These are phyloP conservation scores for Miamiensis avidus DNA, from an alignment of 169 alveolate genomes.

Conservation along the genomic window DNA sequence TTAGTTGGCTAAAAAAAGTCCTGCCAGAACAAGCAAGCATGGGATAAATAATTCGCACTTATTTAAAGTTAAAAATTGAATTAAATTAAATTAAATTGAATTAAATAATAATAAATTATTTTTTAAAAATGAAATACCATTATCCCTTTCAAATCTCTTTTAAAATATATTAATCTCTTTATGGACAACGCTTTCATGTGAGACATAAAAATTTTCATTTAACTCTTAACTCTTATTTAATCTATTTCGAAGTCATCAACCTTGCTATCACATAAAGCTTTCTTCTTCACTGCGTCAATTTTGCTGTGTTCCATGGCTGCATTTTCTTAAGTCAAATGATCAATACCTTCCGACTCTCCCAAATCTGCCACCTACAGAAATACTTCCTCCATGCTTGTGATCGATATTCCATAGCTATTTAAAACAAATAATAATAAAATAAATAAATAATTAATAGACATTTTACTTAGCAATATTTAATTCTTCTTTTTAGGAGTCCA, in stretches of 20 bases:
- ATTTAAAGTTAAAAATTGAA: too few relatives aligned
- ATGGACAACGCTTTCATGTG: not conserved
- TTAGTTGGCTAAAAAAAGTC: too few relatives aligned
- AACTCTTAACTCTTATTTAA: not conserved
- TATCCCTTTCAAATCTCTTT: conserved; percentile 15
- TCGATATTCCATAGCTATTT: conserved; percentile 78
- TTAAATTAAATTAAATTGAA: too few relatives aligned
- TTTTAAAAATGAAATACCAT: too few relatives aligned
- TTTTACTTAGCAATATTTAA: conserved; percentile 38
- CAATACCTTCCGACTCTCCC: conserved; percentile 18
- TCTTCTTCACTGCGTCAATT: not conserved
- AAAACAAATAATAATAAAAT: too few relatives aligned
- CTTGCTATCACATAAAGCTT: not conserved
- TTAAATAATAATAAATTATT: too few relatives aligned
- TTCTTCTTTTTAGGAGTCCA: conserved; percentile 56
- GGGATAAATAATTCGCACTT: too few relatives aligned
- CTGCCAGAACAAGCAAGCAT: too few relatives aligned
- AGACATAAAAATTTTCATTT: not conserved
- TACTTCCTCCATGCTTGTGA: conserved; percentile 90
- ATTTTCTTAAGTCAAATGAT: not conserved
- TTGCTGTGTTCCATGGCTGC: not conserved
- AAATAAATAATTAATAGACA: not conserved
- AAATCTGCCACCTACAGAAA: conserved; percentile 80
- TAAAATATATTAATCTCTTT: conserved; percentile 4
- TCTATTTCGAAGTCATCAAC: not conserved